Evolutionary conservation across 1,284 basidiomycete genomes (phyloP), one percentile per base, ranked within the genome.

Genomic region (Heterobasidion annosum): DNA sequence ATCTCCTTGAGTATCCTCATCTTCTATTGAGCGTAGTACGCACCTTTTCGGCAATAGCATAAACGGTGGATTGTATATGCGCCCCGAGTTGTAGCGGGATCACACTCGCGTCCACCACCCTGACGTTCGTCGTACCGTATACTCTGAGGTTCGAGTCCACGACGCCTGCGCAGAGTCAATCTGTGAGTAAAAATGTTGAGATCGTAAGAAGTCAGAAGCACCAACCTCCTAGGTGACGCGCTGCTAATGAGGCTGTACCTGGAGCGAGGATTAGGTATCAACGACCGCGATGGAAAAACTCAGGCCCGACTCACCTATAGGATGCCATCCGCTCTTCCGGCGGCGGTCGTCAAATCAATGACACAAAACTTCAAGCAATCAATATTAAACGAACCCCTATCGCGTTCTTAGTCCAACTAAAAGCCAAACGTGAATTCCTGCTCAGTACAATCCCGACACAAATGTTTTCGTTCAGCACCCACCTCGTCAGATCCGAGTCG

Each of bases 91-190:
- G 33, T 10, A 72, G 58, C 1, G 72, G 72, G 54, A 71, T 68
- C 60, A 75, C 65, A 33, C 68, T 70, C 16, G 72, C 67, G 61
- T 75, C 73, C 34, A 71, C 65, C 33, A 65, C 61, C n/a, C 64
- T 58, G 5, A 63, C 49, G 67, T 79, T 79, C 57, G 56, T 58
- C 5, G 76, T 74, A 37, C 76, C 76, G 64, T 79, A 76, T 8
- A 80, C 77, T 53, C 67, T 63, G 13, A 80, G 37, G 61, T 64
- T 44, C 59, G 68, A 56, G 65, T 72, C 64, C 54, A 68, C 58
- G 66, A 73, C 58, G 66, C 71, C 43, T 52, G 45, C 18, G 12
- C 3, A 51, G 19, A n/a, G 51, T 12, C 16, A n/a, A 44, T 34
- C 34, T 10, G 19, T 8, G 18, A 18, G 9, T 8, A 43, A 12